Percentiles rank a stretch among this genome's conserved stretches.
Conservation (phyloP, 345 rosid genomes). For the Durio zibethinus region DNA sequence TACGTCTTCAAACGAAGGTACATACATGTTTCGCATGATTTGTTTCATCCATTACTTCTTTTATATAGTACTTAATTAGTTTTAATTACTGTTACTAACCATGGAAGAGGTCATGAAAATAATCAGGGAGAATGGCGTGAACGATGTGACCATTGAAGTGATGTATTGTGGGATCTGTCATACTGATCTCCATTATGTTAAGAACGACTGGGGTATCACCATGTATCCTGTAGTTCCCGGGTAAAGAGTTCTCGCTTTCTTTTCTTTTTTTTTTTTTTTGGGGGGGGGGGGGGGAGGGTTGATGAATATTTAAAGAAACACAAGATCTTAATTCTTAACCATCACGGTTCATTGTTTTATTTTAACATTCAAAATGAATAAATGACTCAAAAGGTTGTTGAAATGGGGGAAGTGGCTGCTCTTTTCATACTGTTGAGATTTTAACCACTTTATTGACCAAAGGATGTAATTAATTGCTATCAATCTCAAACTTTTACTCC, state of each 20-base stretch:
- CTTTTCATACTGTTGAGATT: neutral
- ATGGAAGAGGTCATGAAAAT: neutral
- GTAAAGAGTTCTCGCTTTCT: conserved; percentile 29
- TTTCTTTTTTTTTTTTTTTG: neutral
- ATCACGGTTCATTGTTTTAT: too few relatives aligned
- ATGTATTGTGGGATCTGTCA: conserved; percentile 82
- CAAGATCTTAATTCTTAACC: neutral
- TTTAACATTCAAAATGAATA: too few relatives aligned
- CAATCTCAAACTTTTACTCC: too few relatives aligned
- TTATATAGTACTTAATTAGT: too few relatives aligned
- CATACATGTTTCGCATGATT: neutral
- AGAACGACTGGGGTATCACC: conserved; percentile 80
- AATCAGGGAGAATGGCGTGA: conserved; percentile 58
- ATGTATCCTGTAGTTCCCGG: conserved; percentile 81
- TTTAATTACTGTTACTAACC: neutral
- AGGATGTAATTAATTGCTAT: neutral
- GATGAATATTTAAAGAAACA: neutral
- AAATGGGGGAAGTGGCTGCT: neutral
- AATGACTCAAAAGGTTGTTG: neutral
- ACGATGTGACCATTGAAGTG: conserved; percentile 70
- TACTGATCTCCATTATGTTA: conserved; percentile 64
- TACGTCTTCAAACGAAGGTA: conserved; percentile 53
- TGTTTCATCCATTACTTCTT: neutral
- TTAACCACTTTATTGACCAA: neutral
- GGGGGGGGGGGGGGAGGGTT: neutral